Conservation (phyloP, 768 basidiomycete genomes). For the Cystofilobasidium macerans region DNA sequence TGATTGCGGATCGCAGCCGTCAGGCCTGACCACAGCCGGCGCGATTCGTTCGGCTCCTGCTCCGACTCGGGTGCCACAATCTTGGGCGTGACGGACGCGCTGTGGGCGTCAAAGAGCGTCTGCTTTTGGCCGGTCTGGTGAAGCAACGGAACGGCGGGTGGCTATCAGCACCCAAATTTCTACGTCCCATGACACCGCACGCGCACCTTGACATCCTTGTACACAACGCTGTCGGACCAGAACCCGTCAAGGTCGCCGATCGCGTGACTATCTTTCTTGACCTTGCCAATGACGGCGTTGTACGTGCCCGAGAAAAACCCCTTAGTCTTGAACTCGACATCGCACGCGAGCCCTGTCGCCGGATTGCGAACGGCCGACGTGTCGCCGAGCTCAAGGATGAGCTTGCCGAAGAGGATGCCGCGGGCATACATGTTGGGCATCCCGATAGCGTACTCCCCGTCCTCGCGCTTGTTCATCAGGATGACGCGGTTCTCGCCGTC, state of each 20-base stretch:
- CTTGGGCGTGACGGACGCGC: conserved; percentile 63
- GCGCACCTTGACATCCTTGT: conserved; percentile 56
- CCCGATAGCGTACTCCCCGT: conserved; percentile 78
- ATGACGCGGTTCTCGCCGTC: conserved; percentile 86
- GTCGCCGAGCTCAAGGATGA: conserved; percentile 94
- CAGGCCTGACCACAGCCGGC: conserved; percentile 67
- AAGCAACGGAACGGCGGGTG: neutral
- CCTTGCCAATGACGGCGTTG: conserved; percentile 73
- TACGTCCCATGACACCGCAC: no score
- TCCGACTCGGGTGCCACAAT: conserved; percentile 72
- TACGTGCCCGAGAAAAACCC: conserved; percentile 96
- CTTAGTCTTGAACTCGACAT: conserved; percentile 97
- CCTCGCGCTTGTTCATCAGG: conserved; percentile 68
- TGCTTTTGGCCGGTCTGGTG: conserved; percentile 56
- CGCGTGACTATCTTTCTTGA: conserved; percentile 53
- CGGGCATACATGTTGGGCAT: conserved; percentile 81
- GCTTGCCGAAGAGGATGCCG: conserved; percentile 50
- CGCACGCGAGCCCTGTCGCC: conserved; percentile 58
- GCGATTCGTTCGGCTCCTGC: conserved; percentile 81
- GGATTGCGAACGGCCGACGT: conserved; percentile 74
- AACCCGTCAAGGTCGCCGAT: conserved; percentile 78
- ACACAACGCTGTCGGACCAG: conserved; percentile 86
- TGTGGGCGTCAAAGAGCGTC: conserved; percentile 69
- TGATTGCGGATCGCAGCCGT: conserved; percentile 73
- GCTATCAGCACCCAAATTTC: neutral